Conservation (phyloP, 805 yeast genomes). For the Tetrapisispora namnaoensis region DNA sequence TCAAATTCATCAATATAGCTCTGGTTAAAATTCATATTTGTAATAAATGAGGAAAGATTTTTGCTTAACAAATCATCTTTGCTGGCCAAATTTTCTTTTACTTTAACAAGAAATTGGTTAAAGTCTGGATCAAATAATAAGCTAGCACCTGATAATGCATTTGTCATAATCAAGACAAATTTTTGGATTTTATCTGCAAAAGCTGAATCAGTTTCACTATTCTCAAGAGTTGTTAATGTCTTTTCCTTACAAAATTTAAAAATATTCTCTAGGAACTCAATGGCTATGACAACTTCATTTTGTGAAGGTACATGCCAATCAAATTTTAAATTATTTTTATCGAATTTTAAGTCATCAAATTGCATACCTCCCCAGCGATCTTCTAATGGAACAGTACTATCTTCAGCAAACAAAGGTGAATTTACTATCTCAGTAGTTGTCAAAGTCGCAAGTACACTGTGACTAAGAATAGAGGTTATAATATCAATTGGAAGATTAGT, state of each 20-base stretch:
- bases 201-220: slow-evolving; percentile 11
- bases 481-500: slow-evolving; percentile 47
- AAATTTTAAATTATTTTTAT: slow-evolving; percentile 40
- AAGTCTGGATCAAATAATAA: slow-evolving; percentile 63
- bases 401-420: slow-evolving; percentile 42
- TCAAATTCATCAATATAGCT: neutral
- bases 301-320: slow-evolving; percentile 66
- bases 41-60: slow-evolving; percentile 7
- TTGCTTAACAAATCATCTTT: slow-evolving; percentile 7
- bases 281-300: slow-evolving; percentile 49
- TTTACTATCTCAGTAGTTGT: slow-evolving; percentile 52
- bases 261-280: slow-evolving; percentile 43
- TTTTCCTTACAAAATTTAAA: slow-evolving; percentile 35
- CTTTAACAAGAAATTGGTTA: slow-evolving; percentile 20
- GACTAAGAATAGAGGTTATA: slow-evolving; percentile 50
- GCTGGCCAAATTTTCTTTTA: neutral
- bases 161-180: slow-evolving; percentile 46
- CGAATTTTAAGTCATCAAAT: slow-evolving; percentile 43
- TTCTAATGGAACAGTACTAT: slow-evolving; percentile 29
- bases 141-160: slow-evolving; percentile 58
- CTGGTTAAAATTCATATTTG: neutral
- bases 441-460: slow-evolving; percentile 53
- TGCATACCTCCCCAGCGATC: slow-evolving; percentile 70
- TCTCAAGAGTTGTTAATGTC: slow-evolving; percentile 29
- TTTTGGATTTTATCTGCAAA: slow-evolving; percentile 42